phyloP scores from a whole-genome alignment of 2,329 filamentous ascomycete genomes.

The Beauveria rudraprayagi region DNA sequence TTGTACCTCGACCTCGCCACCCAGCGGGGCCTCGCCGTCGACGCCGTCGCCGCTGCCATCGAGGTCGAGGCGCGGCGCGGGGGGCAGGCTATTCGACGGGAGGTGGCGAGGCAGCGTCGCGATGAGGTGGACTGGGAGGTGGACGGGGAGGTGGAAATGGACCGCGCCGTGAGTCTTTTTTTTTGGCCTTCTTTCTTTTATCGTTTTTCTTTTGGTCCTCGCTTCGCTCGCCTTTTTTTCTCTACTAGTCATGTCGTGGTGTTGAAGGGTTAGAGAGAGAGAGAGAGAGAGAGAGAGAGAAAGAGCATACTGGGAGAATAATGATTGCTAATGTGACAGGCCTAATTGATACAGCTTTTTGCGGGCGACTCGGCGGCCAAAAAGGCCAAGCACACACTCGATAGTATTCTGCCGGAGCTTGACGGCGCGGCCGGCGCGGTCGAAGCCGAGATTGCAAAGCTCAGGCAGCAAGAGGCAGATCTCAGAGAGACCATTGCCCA shows the following conservation, averaged over 20 bases:
- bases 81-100: constrained; percentile 45
- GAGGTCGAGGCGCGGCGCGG: constrained; percentile 55
- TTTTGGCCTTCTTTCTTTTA: no score
- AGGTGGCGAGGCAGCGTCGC: constrained; percentile 46
- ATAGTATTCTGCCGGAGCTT: constrained; percentile 60
- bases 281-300: no score
- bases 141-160: constrained; percentile 57
- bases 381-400: constrained; percentile 49
- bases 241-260: no score
- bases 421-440: constrained; percentile 57
- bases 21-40: constrained; percentile 60
- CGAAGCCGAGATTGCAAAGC: constrained; percentile 56
- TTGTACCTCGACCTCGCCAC: constrained; percentile 76
- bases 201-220: not conserved
- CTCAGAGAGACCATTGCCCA: constrained; percentile 55
- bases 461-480: constrained; percentile 56
- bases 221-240: not conserved
- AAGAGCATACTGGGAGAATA: no score
- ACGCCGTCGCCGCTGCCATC: constrained; percentile 58
- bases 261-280: not conserved
- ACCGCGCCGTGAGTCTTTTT: constrained; percentile 40
- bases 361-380: constrained; percentile 38
- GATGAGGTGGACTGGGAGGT: constrained; percentile 45
- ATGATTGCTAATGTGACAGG: not conserved
- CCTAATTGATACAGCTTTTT: constrained; percentile 42